These are phyloP conservation scores for Eutrema japonicum DNA, from an alignment of 345 rosid genomes.

Conservation along the genomic window DNA sequence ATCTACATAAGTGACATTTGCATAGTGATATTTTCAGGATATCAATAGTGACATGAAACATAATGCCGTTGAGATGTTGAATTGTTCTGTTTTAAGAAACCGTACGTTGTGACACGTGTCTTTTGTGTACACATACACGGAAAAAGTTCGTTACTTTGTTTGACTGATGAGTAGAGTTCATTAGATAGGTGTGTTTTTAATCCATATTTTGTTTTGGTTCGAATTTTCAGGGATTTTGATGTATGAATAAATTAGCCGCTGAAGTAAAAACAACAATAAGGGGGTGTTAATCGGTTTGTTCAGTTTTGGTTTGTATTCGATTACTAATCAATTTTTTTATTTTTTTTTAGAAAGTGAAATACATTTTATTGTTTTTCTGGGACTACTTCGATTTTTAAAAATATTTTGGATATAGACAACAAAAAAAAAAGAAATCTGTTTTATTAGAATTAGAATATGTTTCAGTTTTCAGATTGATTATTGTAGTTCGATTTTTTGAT, in stretches of 20 bases:
- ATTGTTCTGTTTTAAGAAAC: conserved; percentile 33
- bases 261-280: too few species aligned
- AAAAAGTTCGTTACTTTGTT: conserved; percentile 29
- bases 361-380: too few species aligned
- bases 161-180: conserved; percentile 11
- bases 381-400: too few species aligned
- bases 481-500: too few species aligned
- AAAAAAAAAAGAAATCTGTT: too few species aligned
- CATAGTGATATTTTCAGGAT: too few species aligned
- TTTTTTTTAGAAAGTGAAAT: too few species aligned
- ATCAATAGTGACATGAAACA: conserved; percentile 23
- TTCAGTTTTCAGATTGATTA: too few species aligned
- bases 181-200: background rate
- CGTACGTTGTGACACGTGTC: conserved; percentile 29
- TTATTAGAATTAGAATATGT: too few species aligned
- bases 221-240: background rate
- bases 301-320: too few species aligned
- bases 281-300: background rate
- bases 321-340: too few species aligned
- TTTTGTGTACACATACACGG: background rate
- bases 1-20: background rate
- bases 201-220: background rate
- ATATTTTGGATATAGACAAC: too few species aligned
- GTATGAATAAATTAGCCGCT: background rate
- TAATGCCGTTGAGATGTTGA: conserved; percentile 38